These are phyloP conservation scores for Xanthoconium stramineum DNA, from an alignment of 768 basidiomycete genomes.

Conservation along the genomic window DNA sequence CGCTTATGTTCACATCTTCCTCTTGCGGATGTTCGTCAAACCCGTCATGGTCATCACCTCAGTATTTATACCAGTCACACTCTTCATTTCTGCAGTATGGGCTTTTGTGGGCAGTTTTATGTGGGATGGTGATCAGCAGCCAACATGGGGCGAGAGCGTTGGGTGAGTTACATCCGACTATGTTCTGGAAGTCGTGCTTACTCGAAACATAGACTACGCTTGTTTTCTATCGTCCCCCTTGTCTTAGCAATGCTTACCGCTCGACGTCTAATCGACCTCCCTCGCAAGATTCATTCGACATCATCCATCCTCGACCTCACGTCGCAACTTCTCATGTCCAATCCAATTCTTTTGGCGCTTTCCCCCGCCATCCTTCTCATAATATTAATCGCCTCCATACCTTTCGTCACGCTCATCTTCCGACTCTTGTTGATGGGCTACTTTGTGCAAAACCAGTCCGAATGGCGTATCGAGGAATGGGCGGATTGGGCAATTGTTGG, in stretches of 20 bases:
- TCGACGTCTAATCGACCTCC: constrained; percentile 68
- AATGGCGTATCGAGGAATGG: constrained; percentile 59
- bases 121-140: constrained; percentile 49
- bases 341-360: constrained; percentile 73
- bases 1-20: constrained; percentile 71
- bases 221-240: constrained; percentile 77
- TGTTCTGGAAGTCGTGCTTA: constrained; percentile 4
- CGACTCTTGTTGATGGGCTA: constrained; percentile 74
- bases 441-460: constrained; percentile 39
- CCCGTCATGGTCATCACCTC: constrained; percentile 80
- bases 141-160: constrained; percentile 79
- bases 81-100: constrained; percentile 75
- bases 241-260: constrained; percentile 66
- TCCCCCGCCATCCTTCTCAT: constrained; percentile 70
- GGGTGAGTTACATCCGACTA: constrained; percentile 48
- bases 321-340: constrained; percentile 63
- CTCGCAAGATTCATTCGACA: constrained; percentile 63
- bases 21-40: constrained; percentile 77
- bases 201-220: constrained; percentile 35
- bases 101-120: constrained; percentile 80
- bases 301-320: constrained; percentile 57
- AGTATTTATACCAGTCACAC: constrained; percentile 68
- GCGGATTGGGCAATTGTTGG: constrained; percentile 72
- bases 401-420: constrained; percentile 76
- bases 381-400: constrained; percentile 68